A percentile compares a stretch with the other conserved stretches of the same genome.
phyloP scores from a whole-genome alignment of 139 green algal genomes.

The Trebouxia sp. region DNA sequence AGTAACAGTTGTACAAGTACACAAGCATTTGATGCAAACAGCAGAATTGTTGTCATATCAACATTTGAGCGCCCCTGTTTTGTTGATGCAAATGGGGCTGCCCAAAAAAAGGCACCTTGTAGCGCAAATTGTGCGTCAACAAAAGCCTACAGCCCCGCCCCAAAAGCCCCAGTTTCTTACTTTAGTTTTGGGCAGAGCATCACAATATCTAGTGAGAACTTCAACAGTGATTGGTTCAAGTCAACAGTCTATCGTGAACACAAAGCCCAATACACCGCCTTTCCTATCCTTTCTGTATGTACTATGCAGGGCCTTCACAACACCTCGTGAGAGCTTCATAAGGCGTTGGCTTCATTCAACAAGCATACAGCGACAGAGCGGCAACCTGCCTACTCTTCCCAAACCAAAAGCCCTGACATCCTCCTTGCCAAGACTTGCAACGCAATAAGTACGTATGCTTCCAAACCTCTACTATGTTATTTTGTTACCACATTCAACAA shows the following conservation, averaged over 20 bases:
- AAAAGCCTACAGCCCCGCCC: neutral
- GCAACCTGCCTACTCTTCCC: neutral
- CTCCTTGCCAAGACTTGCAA: no score
- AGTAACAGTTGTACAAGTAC: neutral
- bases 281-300: neutral
- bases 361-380: neutral
- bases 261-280: neutral
- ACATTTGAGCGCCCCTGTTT: neutral
- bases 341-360: neutral
- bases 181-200: neutral
- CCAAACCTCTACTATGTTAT: no score
- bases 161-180: constrained; percentile 4
- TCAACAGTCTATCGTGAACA: neutral
- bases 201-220: constrained; percentile 4
- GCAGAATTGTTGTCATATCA: neutral
- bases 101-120: neutral
- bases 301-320: neutral
- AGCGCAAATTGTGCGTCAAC: neutral
- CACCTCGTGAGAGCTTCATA: neutral
- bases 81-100: no score
- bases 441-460: no score
- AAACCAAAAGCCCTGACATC: no score
- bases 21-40: neutral
- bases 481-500: no score
- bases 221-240: neutral